Percentiles rank a stretch among this genome's conserved stretches.
phyloP scores from a whole-genome alignment of 352 stramenopile genomes.

The Globisporangium irregulare region DNA sequence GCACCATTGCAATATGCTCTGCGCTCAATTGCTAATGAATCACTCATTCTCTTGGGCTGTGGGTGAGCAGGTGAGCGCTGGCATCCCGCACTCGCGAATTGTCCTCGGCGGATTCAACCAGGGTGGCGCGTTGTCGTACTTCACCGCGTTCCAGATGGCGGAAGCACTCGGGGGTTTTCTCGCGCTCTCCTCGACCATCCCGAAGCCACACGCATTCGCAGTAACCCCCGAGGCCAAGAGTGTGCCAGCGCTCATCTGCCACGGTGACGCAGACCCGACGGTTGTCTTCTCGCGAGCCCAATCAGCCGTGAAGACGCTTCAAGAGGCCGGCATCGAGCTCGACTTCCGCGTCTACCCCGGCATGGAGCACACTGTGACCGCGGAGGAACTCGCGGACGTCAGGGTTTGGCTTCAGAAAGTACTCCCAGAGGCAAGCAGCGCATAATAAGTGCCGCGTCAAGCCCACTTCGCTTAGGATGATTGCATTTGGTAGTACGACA shows the following conservation, averaged over 20 bases:
- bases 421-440: background rate
- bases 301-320: slow-evolving; percentile 57
- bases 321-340: slow-evolving; percentile 45
- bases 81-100: slow-evolving; percentile 88
- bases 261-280: slow-evolving; percentile 63
- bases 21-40: background rate
- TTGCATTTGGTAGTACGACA: background rate
- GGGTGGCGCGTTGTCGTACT: slow-evolving; percentile 46
- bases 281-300: slow-evolving; percentile 62
- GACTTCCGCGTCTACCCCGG: slow-evolving; percentile 61
- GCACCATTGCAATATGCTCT: background rate
- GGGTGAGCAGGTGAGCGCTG: slow-evolving; percentile 29
- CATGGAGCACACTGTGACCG: slow-evolving; percentile 65
- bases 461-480: background rate
- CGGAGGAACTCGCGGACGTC: slow-evolving; percentile 70
- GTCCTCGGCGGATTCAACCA: slow-evolving; percentile 95
- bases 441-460: background rate
- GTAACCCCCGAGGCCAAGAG: slow-evolving; percentile 44
- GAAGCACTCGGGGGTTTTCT: slow-evolving; percentile 23
- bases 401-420: slow-evolving; percentile 51
- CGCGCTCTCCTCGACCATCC: slow-evolving; percentile 73
- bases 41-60: background rate
- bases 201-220: slow-evolving; percentile 54
- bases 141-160: slow-evolving; percentile 25
- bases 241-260: slow-evolving; percentile 79